Evolutionary conservation across 306 rosid genomes (phyloP), one percentile per base, ranked within the genome.

Genomic region (Lathyrus aphaca): DNA sequence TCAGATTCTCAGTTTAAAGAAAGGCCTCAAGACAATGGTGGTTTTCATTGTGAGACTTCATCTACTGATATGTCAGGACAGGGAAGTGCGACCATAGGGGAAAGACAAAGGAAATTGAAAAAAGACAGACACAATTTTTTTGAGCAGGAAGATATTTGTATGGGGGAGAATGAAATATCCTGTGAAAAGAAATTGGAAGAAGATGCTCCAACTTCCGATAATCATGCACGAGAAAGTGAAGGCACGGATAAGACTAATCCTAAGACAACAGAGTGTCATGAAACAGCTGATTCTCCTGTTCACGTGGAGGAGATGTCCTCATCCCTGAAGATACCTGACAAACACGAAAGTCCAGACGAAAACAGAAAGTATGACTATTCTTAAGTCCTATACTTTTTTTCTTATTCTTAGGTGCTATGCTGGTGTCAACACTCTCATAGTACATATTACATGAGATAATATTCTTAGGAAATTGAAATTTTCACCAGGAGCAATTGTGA

Each of bases 81-180:
- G 49, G 90, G 79, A 76, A 86, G 96, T 69, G 71, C 80, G 44
- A 81, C 85, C 80, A 85, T 80, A 55, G 75, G 74, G 16, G 87
- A 79, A 50, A 50, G 37, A 58, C 66, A 74, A 46, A 66, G 45
- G 64, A 78, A 86, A 56, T 44, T 56, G 64, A 74, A 78, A 63
- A 78, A 77, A 11, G 75, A 66, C 21, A 23, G 27, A 39, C 17
- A 56, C 48, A 75, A 62, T 32, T 69, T 35, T 35, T 78, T 71
- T 42, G 79, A 80, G 72, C 81, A 43, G 44, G 78, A 46, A 77
- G 80, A 88, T 68, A 59, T 68, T 64, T 80, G 64, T 73, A 44
- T 14, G 55, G 74, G 77, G 64, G 81, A 79, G 39, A 78, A 77
- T 62, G 81, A 60, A 40, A 42, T 82, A 64, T 62, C 76, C 69